These are phyloP conservation scores for Fraxinus angustifolia DNA, from an alignment of 305 asterid genomes.

Conservation along the genomic window DNA sequence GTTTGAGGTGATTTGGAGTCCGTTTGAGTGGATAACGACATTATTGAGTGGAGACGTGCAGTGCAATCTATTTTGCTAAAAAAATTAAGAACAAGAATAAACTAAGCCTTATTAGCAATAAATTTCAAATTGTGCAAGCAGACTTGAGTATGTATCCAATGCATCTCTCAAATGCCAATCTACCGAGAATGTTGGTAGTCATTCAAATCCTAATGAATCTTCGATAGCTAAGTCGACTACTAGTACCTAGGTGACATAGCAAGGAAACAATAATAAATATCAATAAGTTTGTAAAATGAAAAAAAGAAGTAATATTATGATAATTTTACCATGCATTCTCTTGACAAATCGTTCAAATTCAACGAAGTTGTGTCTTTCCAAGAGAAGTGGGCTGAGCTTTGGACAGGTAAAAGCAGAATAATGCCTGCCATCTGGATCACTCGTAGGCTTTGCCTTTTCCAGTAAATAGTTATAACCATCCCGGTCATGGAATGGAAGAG, in stretches of 20 bases:
- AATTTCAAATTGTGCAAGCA: not conserved
- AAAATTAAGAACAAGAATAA: not conserved
- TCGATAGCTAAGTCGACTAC: not conserved
- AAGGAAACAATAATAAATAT: not conserved
- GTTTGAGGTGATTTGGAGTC: not conserved
- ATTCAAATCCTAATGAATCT: not conserved
- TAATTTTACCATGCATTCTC: constrained; percentile 70
- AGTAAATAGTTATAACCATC: constrained; percentile 56
- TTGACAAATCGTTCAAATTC: constrained; percentile 73
- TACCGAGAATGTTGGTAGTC: not conserved
- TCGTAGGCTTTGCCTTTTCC: constrained; percentile 69
- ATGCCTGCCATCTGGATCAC: constrained; percentile 74
- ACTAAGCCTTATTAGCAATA: not conserved
- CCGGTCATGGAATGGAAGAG: constrained; percentile 54
- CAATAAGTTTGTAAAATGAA: not conserved
- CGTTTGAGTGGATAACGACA: not conserved
- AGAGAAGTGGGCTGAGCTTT: constrained; percentile 60
- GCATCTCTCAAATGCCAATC: not conserved
- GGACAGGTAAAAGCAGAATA: constrained; percentile 59
- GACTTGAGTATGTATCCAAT: not conserved
- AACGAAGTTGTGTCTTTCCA: constrained; percentile 55
- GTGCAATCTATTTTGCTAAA: not conserved
- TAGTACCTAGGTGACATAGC: not conserved
- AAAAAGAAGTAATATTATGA: not conserved
- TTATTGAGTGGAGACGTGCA: not conserved